These are phyloP conservation scores for Trypanosoma melophagium DNA, from an alignment of 208 protist genomes.

Conservation along the genomic window DNA sequence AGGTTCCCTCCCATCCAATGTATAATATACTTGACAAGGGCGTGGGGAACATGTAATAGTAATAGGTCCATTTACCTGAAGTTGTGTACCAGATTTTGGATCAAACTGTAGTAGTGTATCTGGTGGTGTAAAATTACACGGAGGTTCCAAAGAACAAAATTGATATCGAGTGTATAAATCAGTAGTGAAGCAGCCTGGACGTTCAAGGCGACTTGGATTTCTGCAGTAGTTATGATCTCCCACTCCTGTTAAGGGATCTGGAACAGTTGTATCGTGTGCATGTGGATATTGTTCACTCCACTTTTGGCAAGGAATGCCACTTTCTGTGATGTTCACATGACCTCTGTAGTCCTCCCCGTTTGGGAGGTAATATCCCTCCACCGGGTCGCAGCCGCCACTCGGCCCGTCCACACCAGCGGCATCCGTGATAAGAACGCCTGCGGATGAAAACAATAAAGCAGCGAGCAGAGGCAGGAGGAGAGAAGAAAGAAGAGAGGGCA, in stretches of 20 bases:
- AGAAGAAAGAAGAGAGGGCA: too few species aligned
- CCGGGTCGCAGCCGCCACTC: conserved; percentile 1
- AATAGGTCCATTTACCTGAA: conserved; percentile 29
- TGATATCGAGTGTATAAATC: conserved; percentile 43
- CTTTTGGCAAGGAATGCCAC: conserved; percentile 50
- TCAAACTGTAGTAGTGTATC: conserved; percentile 30
- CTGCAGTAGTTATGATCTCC: conserved; percentile 79
- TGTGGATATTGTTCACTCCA: conserved; percentile 49
- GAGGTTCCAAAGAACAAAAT: conserved; percentile 52
- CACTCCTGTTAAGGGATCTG: conserved; percentile 39
- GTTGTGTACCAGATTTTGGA: conserved; percentile 27
- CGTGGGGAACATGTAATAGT: conserved; percentile 42
- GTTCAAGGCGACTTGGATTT: conserved; percentile 45
- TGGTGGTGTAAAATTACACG: conserved; percentile 32
- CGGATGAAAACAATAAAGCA: neutral
- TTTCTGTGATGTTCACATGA: conserved; percentile 43
- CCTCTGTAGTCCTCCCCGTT: conserved; percentile 71
- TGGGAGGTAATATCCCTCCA: conserved; percentile 47
- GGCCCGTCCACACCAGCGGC: neutral
- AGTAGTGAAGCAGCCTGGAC: conserved; percentile 56
- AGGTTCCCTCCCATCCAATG: conserved; percentile 32
- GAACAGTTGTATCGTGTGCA: conserved; percentile 34
- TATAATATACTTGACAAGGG: conserved; percentile 65
- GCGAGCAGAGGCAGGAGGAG: too few species aligned
- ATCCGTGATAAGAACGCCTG: neutral